Base-by-base conservation (phyloP, 768 basidiomycete species). In the Kwoniella botswanensis region DNA sequence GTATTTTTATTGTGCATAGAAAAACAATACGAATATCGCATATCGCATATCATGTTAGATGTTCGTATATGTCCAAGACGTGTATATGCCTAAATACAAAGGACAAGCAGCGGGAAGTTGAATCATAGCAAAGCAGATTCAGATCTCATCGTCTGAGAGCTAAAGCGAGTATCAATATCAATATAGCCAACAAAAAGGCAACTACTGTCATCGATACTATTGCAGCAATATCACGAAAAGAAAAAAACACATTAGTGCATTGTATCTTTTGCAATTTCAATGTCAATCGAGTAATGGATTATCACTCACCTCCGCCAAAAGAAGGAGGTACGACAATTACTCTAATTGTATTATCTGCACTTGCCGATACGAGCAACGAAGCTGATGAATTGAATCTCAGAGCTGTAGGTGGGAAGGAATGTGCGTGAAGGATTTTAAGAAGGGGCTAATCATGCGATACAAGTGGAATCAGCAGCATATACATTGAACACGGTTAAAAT, bases 391-490 rank as follows among this genome's bases (percentile, higher is more conserved):
- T 96, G 86, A 99, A 99, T 69, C 88, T 88, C 66, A 99, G 84
- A 4, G 92, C 89, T 1, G 97, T 98, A 5, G 93, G 89, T 4
- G 97, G 92, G 82, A 98, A 94, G 70, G 95, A 94, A 83, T 98
- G 96, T 0, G 97, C 92, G 83, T 92, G 93, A 68, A 98, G 86
- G 71, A 99, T 97, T 21, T 90, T 90, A 41, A 93, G 84, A 13
- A 93, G 82, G 1, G 94, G 95, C 95, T 98, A 26, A 76, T n/a
- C 6, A 35, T 4, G 35, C 1, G 35, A 35, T 35, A 9, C 35
- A 35, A 4, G 6, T 35, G 35, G 35, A 7, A 35, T 35, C 35
- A 35, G 35, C 35, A 35, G 35, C 35, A 35, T 35, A 35, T 35
- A 6, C 7, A 6, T 35, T 35, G 35, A 6, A 35, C 7, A 35